A percentile compares a stretch with the other conserved stretches of the same genome.
Conservation (phyloP, 2,329 filamentous ascomycete species). For the Amphichorda felina region DNA sequence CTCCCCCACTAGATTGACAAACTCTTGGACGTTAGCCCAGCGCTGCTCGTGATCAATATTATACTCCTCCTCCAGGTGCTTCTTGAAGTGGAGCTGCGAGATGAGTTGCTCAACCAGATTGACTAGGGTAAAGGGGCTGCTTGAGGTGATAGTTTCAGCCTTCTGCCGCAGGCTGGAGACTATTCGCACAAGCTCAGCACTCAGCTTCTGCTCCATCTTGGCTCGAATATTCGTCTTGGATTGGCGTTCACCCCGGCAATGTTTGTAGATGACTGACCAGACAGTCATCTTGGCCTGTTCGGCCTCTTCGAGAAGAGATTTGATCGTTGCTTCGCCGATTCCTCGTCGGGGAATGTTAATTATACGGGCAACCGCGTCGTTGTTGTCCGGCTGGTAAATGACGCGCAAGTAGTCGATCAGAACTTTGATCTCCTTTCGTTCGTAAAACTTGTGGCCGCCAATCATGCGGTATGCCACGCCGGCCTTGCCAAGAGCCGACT, state of each 20-base stretch:
- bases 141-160: conserved; percentile 13
- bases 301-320: conserved; percentile 63
- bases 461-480: conserved; percentile 90
- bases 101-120: conserved; percentile 41
- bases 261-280: conserved; percentile 58
- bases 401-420: conserved; percentile 81
- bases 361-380: conserved; percentile 71
- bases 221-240: conserved; percentile 37
- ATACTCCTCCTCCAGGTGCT: conserved; percentile 61
- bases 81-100: conserved; percentile 57
- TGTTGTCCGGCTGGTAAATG: conserved; percentile 74
- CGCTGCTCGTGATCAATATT: conserved; percentile 64
- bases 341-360: conserved; percentile 76
- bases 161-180: conserved; percentile 19
- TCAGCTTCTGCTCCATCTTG: conserved; percentile 39
- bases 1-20: conserved; percentile 69
- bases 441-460: conserved; percentile 81
- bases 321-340: conserved; percentile 70
- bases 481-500: conserved; percentile 66
- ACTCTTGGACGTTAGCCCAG: conserved; percentile 83
- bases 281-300: conserved; percentile 56
- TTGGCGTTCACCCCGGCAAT: conserved; percentile 35
- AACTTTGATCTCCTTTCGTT: conserved; percentile 78
- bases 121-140: conserved; percentile 24
- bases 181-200: conserved; percentile 34